Conservation (phyloP, 768 basidiomycete species). For the Boletus tylopilopsis region DNA sequence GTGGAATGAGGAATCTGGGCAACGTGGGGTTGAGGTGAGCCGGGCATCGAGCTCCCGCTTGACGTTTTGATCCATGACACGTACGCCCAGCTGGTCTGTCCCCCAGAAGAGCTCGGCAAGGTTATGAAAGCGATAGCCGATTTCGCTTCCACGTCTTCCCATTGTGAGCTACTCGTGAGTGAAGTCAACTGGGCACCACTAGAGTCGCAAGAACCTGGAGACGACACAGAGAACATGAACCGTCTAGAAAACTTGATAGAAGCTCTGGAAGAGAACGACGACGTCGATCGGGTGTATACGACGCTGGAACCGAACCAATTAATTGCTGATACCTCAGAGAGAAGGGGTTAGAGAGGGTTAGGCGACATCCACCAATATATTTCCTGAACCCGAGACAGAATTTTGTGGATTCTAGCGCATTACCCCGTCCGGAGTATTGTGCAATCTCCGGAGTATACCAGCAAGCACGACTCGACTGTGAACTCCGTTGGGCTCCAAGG, state of each 20-base stretch:
- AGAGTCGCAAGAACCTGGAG: constrained; percentile 34
- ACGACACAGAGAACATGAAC: constrained; percentile 34
- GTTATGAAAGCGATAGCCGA: constrained; percentile 35
- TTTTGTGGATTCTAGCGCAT: too few relatives aligned
- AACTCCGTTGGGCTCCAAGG: not conserved
- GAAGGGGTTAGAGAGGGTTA: constrained; percentile 1
- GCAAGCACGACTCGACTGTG: not conserved
- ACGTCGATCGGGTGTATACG: constrained; percentile 58
- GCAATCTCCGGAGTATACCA: not conserved
- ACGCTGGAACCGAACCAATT: constrained; percentile 37
- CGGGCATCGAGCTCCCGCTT: not conserved
- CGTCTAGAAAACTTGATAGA: constrained; percentile 45
- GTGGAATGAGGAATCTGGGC: constrained; percentile 31
- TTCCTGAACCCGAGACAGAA: too few relatives aligned
- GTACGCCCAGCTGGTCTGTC: constrained; percentile 41
- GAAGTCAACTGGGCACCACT: constrained; percentile 56
- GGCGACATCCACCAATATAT: not conserved
- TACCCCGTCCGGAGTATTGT: not conserved
- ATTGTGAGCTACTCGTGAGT: constrained; percentile 41
- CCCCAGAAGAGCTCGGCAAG: constrained; percentile 36
- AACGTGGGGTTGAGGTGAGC: constrained; percentile 34
- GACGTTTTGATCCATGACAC: not conserved
- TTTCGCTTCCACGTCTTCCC: constrained; percentile 23
- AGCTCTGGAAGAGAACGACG: constrained; percentile 53
- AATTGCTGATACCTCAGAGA: constrained; percentile 20